Conservation (phyloP, 2,329 filamentous ascomycete genomes). For the Clarireedia monteithiana region DNA sequence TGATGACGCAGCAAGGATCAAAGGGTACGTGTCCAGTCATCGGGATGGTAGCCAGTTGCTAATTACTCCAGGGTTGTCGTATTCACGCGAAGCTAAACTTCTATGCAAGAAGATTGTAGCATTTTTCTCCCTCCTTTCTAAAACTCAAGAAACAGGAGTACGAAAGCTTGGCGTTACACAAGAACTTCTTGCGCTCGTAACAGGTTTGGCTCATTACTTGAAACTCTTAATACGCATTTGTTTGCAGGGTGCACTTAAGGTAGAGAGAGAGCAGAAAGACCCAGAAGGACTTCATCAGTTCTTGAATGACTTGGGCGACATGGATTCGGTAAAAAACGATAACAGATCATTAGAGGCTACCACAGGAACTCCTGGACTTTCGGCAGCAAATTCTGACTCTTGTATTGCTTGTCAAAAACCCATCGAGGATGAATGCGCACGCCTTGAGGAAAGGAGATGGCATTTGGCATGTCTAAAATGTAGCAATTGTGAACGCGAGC, state of each 20-base stretch:
- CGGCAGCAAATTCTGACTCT: conserved; percentile 73
- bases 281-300: conserved; percentile 74
- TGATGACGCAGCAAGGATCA: conserved; percentile 59
- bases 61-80: conserved; percentile 61
- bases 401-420: conserved; percentile 75
- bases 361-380: conserved; percentile 56
- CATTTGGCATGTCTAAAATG: conserved; percentile 72
- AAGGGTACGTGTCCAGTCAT: conserved; percentile 54
- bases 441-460: conserved; percentile 68
- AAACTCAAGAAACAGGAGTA: conserved; percentile 85
- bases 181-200: conserved; percentile 94
- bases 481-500: conserved; percentile 62
- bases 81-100: conserved; percentile 91
- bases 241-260: conserved; percentile 81
- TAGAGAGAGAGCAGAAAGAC: conserved; percentile 75
- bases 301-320: conserved; percentile 71
- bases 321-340: conserved; percentile 69
- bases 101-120: conserved; percentile 99
- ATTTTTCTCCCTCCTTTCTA: conserved; percentile 91
- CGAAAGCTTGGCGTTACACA: conserved; percentile 93
- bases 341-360: conserved; percentile 62
- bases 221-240: conserved; percentile 97
- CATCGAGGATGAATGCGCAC: conserved; percentile 89
- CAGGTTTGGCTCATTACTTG: conserved; percentile 90
- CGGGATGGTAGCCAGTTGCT: not conserved